Conservation (phyloP, 768 basidiomycete species). For the Lactarius psammicola region DNA sequence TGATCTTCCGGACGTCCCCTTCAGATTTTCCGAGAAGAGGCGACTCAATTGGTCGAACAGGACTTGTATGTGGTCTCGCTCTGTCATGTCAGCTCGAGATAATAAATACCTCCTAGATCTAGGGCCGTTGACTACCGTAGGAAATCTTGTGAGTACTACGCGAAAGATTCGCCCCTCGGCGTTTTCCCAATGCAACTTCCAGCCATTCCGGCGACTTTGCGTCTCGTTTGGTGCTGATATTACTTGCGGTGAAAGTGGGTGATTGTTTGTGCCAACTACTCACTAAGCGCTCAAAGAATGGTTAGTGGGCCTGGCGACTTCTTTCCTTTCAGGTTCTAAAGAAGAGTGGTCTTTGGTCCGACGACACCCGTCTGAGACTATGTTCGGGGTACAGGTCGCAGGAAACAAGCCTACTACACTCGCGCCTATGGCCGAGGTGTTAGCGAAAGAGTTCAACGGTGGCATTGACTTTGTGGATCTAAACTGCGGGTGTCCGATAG, state of each 20-base stretch:
- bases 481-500: conserved; percentile 97
- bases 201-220: conserved; percentile 94
- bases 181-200: conserved; percentile 2
- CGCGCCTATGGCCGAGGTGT: conserved; percentile 77
- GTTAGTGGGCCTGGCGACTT: conserved; percentile 90
- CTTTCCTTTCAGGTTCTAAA: conserved; percentile 82
- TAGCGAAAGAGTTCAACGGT: conserved; percentile 63
- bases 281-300: not conserved
- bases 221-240: conserved; percentile 88
- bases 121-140: conserved; percentile 90
- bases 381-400: conserved; percentile 90
- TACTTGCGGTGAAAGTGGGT: conserved; percentile 88
- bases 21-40: conserved; percentile 80
- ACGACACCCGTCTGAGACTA: conserved; percentile 80
- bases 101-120: conserved; percentile 42
- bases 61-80: conserved; percentile 55
- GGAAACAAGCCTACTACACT: conserved; percentile 82
- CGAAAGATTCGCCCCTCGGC: not conserved
- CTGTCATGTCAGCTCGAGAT: conserved; percentile 35
- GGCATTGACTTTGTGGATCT: conserved; percentile 89
- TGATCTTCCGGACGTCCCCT: conserved; percentile 67
- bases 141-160: conserved; percentile 69
- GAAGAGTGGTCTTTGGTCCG: conserved; percentile 95
- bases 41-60: conserved; percentile 83
- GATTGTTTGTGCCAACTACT: not conserved